A percentile compares a stretch with the other conserved stretches of the same genome.
phyloP scores from a whole-genome alignment of 1,284 basidiomycete genomes.

The Malassezia sympodialis region DNA sequence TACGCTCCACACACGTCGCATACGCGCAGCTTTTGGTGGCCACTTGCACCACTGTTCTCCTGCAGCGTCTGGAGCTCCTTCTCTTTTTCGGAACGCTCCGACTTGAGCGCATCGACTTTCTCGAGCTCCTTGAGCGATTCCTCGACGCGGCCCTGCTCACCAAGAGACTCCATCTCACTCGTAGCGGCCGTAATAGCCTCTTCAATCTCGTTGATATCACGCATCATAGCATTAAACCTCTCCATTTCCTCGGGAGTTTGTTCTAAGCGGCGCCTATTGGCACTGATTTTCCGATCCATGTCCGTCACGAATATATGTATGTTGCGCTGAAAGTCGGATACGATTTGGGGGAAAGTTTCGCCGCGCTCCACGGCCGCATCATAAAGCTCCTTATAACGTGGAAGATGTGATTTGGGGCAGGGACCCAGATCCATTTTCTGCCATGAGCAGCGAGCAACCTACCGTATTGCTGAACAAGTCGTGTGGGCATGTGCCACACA shows the following conservation, averaged over 20 bases:
- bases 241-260: constrained; percentile 99
- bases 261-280: constrained; percentile 85
- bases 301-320: constrained; percentile 94
- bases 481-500: constrained; percentile 96
- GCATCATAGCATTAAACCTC: constrained; percentile 95
- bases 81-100: constrained; percentile 91
- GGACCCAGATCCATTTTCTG: constrained; percentile 99
- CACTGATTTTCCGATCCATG: constrained; percentile 88
- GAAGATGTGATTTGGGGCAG: constrained; percentile 91
- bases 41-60: constrained; percentile 94
- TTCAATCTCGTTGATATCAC: constrained; percentile 98
- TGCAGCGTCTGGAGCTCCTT: constrained; percentile 90
- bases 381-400: constrained; percentile 85
- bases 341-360: constrained; percentile 41
- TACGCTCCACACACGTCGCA: constrained; percentile 99
- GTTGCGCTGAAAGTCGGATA: constrained; percentile 67
- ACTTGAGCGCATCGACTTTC: constrained; percentile 93
- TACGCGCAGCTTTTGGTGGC: constrained; percentile 96
- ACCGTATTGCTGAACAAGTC: constrained; percentile 97
- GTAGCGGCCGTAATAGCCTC: constrained; percentile 95
- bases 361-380: constrained; percentile 64
- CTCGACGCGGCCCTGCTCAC: constrained; percentile 95
- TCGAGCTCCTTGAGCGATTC: constrained; percentile 95
- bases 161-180: constrained; percentile 90
- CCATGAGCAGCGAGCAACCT: constrained; percentile 46